Conservation (phyloP, 2,329 filamentous ascomycete species). For the Calonectria ilicicola region DNA sequence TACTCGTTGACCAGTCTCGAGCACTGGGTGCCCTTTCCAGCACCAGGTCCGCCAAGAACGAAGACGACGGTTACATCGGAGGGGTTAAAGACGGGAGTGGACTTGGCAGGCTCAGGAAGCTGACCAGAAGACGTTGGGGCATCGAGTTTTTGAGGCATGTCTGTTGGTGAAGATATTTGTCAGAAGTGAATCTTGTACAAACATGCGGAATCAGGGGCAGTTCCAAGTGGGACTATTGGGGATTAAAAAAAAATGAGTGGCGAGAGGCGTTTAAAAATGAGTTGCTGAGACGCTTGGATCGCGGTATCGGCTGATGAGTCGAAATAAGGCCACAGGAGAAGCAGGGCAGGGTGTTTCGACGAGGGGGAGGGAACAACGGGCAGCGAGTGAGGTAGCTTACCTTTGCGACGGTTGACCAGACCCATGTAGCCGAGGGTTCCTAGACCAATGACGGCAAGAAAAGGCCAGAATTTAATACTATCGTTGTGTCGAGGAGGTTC, state of each 20-base stretch:
- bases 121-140: constrained; percentile 37
- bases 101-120: constrained; percentile 62
- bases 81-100: constrained; percentile 77
- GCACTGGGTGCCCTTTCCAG: constrained; percentile 97
- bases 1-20: constrained; percentile 87
- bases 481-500: constrained; percentile 51
- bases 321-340: constrained; percentile 13
- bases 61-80: constrained; percentile 91
- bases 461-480: constrained; percentile 69
- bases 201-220: constrained; percentile 11
- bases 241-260: not conserved
- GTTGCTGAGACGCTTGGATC: constrained; percentile 23
- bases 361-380: constrained; percentile 18
- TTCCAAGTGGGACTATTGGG: constrained; percentile 1
- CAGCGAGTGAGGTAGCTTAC: constrained; percentile 48
- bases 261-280: constrained; percentile 9
- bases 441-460: constrained; percentile 61
- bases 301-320: constrained; percentile 24
- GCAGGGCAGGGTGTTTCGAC: constrained; percentile 4
- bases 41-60: constrained; percentile 94
- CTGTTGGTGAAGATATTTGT: constrained; percentile 14
- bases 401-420: constrained; percentile 62
- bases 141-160: constrained; percentile 27
- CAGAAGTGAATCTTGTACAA: not conserved
- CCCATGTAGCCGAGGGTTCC: constrained; percentile 63